Conservation (phyloP, 176 grass and related monocot species). For the Oryza meyeriana region DNA sequence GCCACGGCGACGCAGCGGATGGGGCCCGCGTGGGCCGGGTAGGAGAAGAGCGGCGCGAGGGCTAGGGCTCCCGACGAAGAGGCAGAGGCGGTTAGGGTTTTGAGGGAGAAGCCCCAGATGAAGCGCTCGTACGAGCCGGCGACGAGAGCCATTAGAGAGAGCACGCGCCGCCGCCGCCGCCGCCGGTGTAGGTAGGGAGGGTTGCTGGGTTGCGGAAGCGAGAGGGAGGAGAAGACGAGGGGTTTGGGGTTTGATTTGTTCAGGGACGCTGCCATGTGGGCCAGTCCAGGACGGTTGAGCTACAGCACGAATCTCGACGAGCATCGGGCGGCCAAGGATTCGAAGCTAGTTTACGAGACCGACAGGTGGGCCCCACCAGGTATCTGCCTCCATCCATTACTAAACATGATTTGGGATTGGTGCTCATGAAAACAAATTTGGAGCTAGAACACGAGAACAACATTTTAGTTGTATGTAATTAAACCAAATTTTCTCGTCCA, state of each 20-base stretch:
- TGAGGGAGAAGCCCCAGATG: slow-evolving; percentile 95
- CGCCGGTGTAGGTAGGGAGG: neutral
- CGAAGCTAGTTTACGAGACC: neutral
- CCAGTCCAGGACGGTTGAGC: too few species aligned
- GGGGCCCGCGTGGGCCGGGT: slow-evolving; percentile 68
- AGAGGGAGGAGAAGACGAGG: neutral
- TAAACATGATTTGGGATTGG: too few species aligned
- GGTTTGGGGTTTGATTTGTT: neutral
- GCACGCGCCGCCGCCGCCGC: slow-evolving; percentile 2
- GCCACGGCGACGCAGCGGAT: slow-evolving; percentile 69
- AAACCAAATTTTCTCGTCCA: too few species aligned
- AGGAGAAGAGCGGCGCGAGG: slow-evolving; percentile 71
- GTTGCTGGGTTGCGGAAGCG: neutral
- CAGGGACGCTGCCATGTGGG: neutral
- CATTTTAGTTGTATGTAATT: too few species aligned
- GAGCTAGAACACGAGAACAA: too few species aligned
- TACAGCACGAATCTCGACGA: too few species aligned
- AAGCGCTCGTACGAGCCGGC: slow-evolving; percentile 96
- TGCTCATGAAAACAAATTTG: too few species aligned
- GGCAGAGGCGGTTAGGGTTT: slow-evolving; percentile 21
- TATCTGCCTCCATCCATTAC: too few species aligned
- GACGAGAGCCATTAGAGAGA: slow-evolving; percentile 59
- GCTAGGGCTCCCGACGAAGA: slow-evolving; percentile 2
- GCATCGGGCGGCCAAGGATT: too few species aligned
- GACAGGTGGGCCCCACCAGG: neutral